phyloP scores from a whole-genome alignment of 441 rosid species.

The Iberis amara region DNA sequence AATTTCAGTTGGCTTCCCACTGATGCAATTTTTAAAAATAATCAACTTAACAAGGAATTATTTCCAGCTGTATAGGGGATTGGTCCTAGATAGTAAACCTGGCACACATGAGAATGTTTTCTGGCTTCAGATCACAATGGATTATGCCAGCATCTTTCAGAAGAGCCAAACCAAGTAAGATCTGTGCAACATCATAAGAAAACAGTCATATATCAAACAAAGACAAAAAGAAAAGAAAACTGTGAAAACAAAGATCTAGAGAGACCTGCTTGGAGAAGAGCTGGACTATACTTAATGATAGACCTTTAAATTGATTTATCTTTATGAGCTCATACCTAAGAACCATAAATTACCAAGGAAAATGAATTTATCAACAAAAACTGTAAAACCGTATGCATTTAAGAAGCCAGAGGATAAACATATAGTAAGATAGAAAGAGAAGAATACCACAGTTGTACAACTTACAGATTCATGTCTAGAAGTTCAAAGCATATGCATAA shows the following conservation, averaged over 20 bases:
- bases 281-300: constrained; percentile 93
- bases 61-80: constrained; percentile 10
- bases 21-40: constrained; percentile 36
- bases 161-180: constrained; percentile 81
- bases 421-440: constrained; percentile 10
- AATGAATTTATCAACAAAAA: constrained; percentile 21
- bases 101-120: constrained; percentile 90
- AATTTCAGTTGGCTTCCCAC: constrained; percentile 86
- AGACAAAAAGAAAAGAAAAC: constrained; percentile 7
- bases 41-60: constrained; percentile 23
- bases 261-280: constrained; percentile 95
- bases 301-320: constrained; percentile 90
- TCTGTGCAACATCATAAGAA: constrained; percentile 41
- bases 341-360: constrained; percentile 22
- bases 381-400: constrained; percentile 3
- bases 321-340: constrained; percentile 96
- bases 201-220: constrained; percentile 14
- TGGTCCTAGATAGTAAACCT: constrained; percentile 49
- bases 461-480: constrained; percentile 97
- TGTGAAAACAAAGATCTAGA: constrained; percentile 6
- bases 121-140: constrained; percentile 99
- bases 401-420: constrained; percentile 21
- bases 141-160: constrained; percentile 96
- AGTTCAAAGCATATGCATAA: constrained; percentile 97
- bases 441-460: constrained; percentile 22